A percentile compares a stretch with the other conserved stretches of the same genome.
Evolutionary conservation across 2,329 filamentous ascomycete species (phyloP).

Genomic region (Samsoniella hepiali): DNA sequence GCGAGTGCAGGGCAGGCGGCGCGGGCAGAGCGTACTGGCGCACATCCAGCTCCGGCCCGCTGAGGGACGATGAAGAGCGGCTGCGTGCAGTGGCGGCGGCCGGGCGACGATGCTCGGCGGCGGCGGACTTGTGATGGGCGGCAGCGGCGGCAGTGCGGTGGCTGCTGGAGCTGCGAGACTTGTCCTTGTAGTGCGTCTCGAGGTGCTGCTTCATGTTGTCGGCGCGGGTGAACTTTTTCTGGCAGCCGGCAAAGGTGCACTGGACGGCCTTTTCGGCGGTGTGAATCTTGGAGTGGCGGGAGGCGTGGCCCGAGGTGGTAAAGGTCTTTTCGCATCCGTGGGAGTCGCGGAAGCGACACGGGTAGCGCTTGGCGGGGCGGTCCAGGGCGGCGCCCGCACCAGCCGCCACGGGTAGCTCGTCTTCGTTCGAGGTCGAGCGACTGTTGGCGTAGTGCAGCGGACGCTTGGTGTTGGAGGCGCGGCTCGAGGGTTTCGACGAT

Average conservation of each 20-base stretch:
- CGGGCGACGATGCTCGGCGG: constrained; percentile 1
- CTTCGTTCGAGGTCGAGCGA: constrained; percentile 50
- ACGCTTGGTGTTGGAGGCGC: constrained; percentile 37
- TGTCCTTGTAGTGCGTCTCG: constrained; percentile 69
- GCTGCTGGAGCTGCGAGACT: constrained; percentile 43
- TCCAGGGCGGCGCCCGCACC: constrained; percentile 39
- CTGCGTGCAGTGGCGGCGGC: constrained; percentile 24
- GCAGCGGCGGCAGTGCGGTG: constrained; percentile 34
- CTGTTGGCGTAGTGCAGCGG: constrained; percentile 42
- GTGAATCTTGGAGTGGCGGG: constrained; percentile 80
- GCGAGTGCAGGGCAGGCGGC: constrained; percentile 35
- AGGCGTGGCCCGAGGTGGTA: constrained; percentile 81
- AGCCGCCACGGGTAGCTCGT: constrained; percentile 41
- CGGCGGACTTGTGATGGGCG: constrained; percentile 30
- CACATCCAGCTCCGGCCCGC: constrained; percentile 33
- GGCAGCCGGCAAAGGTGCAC: constrained; percentile 65
- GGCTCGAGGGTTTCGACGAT: constrained; percentile 32
- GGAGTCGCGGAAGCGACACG: constrained; percentile 68
- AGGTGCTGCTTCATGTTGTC: constrained; percentile 89
- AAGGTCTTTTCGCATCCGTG: constrained; percentile 76
- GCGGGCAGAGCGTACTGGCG: constrained; percentile 39
- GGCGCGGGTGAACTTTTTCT: constrained; percentile 76
- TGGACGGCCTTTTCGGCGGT: constrained; percentile 74
- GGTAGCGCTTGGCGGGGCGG: constrained; percentile 63
- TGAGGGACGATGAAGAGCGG: constrained; percentile 27